Conservation (phyloP, 495 filamentous ascomycete genomes). For the Chaetomium cochliodes region DNA sequence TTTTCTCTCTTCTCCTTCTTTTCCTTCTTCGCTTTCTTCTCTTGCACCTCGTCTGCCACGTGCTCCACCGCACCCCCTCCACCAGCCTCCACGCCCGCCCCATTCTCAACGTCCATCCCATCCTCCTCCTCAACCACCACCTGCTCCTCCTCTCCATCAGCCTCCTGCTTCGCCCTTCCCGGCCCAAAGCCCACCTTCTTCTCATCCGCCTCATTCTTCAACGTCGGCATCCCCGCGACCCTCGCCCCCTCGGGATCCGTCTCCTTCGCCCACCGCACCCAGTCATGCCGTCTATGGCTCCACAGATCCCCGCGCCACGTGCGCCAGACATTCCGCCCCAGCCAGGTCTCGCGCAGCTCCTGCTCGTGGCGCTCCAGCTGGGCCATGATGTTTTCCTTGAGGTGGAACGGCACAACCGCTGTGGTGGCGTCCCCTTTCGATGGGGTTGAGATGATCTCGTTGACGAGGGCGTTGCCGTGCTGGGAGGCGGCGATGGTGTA, state of each 20-base stretch:
- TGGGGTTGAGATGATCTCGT: slow-evolving; percentile 67
- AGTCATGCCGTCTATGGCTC: slow-evolving; percentile 60
- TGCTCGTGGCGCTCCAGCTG: slow-evolving; percentile 54
- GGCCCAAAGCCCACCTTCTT: slow-evolving; percentile 5
- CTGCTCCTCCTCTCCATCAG: background rate
- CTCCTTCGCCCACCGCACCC: slow-evolving; percentile 67
- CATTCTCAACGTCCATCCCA: slow-evolving; percentile 2
- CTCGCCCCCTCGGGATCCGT: slow-evolving; percentile 36
- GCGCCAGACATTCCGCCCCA: slow-evolving; percentile 81
- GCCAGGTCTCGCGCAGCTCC: slow-evolving; percentile 66
- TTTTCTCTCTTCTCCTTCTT: slow-evolving; percentile 17
- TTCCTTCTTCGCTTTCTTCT: background rate
- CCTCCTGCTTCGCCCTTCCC: slow-evolving; percentile 4
- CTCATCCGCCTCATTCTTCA: slow-evolving; percentile 10
- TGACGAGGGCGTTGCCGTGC: slow-evolving; percentile 75
- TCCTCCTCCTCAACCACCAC: background rate
- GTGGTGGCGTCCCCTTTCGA: slow-evolving; percentile 42
- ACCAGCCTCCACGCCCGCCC: background rate
- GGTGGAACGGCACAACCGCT: slow-evolving; percentile 47
- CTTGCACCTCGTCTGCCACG: too few relatives aligned
- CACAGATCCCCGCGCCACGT: slow-evolving; percentile 91
- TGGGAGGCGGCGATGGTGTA: slow-evolving; percentile 65
- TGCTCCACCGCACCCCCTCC: too few relatives aligned
- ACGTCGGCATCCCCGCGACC: slow-evolving; percentile 30
- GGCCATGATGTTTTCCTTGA: slow-evolving; percentile 53